Evolutionary conservation across 31 red algal genomes (phyloP).

Genomic region (Asparagopsis taxiformis): DNA sequence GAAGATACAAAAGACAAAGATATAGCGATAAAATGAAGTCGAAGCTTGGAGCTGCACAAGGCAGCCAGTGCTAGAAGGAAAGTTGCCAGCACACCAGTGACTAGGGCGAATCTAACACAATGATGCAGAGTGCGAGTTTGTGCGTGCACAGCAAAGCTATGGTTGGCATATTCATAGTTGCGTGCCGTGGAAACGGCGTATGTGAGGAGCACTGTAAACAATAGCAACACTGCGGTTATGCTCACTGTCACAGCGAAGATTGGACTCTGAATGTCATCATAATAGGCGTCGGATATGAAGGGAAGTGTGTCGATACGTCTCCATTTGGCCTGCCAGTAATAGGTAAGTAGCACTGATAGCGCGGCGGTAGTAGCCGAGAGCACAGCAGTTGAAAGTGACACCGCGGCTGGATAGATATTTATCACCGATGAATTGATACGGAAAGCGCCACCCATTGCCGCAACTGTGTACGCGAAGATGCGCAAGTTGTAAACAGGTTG

Average conservation of each 20-base stretch:
- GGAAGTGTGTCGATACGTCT: conserved; percentile 6
- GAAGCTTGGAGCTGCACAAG: neutral
- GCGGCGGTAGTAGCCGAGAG: conserved; percentile 6
- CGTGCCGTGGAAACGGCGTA: neutral
- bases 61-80: neutral
- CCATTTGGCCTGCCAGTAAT: conserved; percentile 20
- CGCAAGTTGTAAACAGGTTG: too few relatives aligned
- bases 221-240: neutral
- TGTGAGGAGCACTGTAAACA: conserved; percentile 3
- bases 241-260: conserved; percentile 16
- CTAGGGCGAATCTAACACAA: neutral
- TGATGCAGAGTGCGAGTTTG: neutral
- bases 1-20: neutral
- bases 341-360: conserved; percentile 16
- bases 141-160: neutral
- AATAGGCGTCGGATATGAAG: conserved; percentile 31
- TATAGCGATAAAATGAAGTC: conserved; percentile 5
- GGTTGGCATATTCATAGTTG: neutral
- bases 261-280: conserved; percentile 24
- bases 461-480: too few relatives aligned
- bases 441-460: too few relatives aligned
- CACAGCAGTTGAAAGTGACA: neutral
- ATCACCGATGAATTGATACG: too few relatives aligned
- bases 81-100: neutral
- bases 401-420: neutral